These are phyloP conservation scores for Coemansia biformis DNA, from an alignment of 192 early-diverging fungal genomes.

Conservation along the genomic window DNA sequence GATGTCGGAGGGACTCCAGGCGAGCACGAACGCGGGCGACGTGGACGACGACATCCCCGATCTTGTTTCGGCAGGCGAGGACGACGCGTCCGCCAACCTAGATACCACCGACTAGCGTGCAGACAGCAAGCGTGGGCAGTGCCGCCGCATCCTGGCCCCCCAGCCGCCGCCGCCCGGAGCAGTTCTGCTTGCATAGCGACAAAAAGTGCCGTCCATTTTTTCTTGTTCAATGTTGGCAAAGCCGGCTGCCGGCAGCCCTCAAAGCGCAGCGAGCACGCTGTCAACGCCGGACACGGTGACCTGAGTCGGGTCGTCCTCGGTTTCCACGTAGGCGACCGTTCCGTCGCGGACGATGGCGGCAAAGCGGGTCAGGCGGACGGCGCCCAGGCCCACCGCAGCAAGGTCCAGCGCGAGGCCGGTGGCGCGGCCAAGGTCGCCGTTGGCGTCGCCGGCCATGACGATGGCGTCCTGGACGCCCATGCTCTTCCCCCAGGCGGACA, in stretches of 20 bases:
- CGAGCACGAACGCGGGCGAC: slow-evolving; percentile 52
- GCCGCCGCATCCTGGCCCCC: too few relatives aligned
- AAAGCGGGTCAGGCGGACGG: slow-evolving; percentile 62
- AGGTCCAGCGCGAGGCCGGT: slow-evolving; percentile 64
- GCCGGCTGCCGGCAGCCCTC: too few relatives aligned
- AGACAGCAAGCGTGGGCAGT: too few relatives aligned
- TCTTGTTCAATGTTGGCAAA: too few relatives aligned
- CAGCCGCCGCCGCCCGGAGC: neutral
- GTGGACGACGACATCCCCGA: slow-evolving; percentile 94
- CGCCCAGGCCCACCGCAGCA: slow-evolving; percentile 55
- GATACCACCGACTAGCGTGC: slow-evolving; percentile 33
- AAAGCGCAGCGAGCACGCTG: slow-evolving; percentile 54
- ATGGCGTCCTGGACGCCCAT: slow-evolving; percentile 33
- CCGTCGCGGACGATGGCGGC: slow-evolving; percentile 63
- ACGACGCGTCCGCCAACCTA: slow-evolving; percentile 40
- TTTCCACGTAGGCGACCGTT: slow-evolving; percentile 61
- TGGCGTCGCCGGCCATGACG: slow-evolving; percentile 69
- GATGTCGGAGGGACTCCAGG: slow-evolving; percentile 82
- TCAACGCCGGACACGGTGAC: slow-evolving; percentile 55
- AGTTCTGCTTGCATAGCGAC: neutral
- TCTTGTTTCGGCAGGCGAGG: slow-evolving; percentile 73
- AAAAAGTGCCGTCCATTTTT: too few relatives aligned
- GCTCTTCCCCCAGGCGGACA: slow-evolving; percentile 52
- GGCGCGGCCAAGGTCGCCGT: slow-evolving; percentile 59
- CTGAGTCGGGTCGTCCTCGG: slow-evolving; percentile 52